A percentile compares a stretch with the other conserved stretches of the same genome.
These are phyloP conservation scores for Colletotrichum horii DNA, from an alignment of 2,329 filamentous ascomycete genomes.

Conservation along the genomic window DNA sequence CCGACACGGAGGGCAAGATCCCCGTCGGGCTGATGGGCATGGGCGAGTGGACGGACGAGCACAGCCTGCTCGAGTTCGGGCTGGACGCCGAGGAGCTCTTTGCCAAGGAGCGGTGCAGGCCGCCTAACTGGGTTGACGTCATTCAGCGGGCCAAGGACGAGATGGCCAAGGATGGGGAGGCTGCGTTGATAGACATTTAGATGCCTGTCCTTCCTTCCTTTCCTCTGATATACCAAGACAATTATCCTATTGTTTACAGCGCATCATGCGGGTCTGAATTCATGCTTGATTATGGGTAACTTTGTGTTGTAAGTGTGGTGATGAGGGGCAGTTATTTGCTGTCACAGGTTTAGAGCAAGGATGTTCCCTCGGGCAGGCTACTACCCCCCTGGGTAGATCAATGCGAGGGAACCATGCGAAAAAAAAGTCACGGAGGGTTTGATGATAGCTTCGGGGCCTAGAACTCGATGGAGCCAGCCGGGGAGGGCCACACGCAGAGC, in stretches of 20 bases:
- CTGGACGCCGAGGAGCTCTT: slow-evolving; percentile 49
- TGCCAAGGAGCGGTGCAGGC: slow-evolving; percentile 34
- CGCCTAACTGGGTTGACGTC: slow-evolving; percentile 52
- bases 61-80: slow-evolving; percentile 52
- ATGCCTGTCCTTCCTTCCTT: neutral
- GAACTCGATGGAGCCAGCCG: neutral
- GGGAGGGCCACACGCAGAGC: rapidly evolving
- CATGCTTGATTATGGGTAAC: neutral
- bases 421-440: neutral
- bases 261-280: neutral
- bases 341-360: neutral
- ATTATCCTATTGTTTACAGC: neutral
- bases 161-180: slow-evolving; percentile 18
- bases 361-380: neutral
- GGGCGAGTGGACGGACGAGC: slow-evolving; percentile 60
- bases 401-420: neutral
- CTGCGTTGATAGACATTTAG: slow-evolving; percentile 17
- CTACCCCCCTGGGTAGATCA: neutral
- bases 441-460: neutral
- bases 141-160: slow-evolving; percentile 36
- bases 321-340: neutral
- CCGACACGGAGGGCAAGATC: slow-evolving; percentile 43
- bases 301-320: neutral
- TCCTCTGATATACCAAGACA: neutral
- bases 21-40: slow-evolving; percentile 61